Evolutionary conservation across 306 rosid genomes (phyloP), one percentile per base, ranked within the genome.

Genomic region (Crotalaria pallida): DNA sequence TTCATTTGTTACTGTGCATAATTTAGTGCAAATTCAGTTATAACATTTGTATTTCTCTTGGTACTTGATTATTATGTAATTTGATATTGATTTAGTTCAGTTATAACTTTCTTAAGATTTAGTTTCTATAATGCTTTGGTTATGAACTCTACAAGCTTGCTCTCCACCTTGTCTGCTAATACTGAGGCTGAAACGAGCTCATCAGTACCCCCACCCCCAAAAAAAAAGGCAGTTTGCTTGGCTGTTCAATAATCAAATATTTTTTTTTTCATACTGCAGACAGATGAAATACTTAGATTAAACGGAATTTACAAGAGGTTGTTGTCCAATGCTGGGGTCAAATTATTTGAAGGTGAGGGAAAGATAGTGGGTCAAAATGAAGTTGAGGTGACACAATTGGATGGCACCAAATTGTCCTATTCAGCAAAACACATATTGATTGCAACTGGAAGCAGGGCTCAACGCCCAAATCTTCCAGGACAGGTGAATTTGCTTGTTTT

Each of bases 391-490:
- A 94, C 90, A 56, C 98, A 94, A 75, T 83, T 90, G 69, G 98
- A 94, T 88, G 97, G 97, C 69, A 94, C 98, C 73, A 94, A 90
- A 79, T 64, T 94, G 83, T 79, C 92, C 59, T 94, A 84, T 79
- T 81, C 97, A 34, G 97, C 98, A n/a, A 90, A 87, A 72, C 96
- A 90, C 80, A 87, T 94, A 63, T 74, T 90, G 80, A 85, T 94
- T 87, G 90, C 98, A 58, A 94, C 98, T 80, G 98, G 98, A 4
- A 40, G 96, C 71, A 85, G 97, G 84, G 98, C 98, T 61, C 88
- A 81, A 5, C 75, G 86, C 65, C 82, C 88, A 56, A 66, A 76
- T 77, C 88, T 94, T 85, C 97, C 97, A 50, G 98, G 98, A 58
- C 81, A 88, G 92, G 98, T 94, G 73, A 49, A 45, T 73, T 43